phyloP scores from a whole-genome alignment of 306 rosid genomes.

The Begonia fuchsioides region DNA sequence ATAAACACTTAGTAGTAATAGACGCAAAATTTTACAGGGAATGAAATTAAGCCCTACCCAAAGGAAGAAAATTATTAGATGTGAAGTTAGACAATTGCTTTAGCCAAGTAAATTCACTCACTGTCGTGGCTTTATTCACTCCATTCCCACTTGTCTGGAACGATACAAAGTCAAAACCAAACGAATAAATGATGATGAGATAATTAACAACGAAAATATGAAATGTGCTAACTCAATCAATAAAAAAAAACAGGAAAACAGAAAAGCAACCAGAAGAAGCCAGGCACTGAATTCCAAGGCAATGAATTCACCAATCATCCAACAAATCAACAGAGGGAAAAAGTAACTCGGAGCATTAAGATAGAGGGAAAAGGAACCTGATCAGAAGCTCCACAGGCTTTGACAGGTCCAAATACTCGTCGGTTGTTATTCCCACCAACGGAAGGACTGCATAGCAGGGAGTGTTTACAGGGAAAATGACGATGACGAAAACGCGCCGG shows the following conservation, averaged over 20 bases:
- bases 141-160: slow-evolving; percentile 47
- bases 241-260: neutral
- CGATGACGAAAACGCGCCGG: neutral
- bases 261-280: neutral
- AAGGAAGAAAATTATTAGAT: slow-evolving; percentile 50
- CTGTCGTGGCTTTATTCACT: slow-evolving; percentile 6
- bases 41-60: slow-evolving; percentile 30
- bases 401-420: slow-evolving; percentile 14
- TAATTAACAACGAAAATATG: neutral
- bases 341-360: neutral
- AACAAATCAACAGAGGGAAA: slow-evolving; percentile 7
- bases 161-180: neutral
- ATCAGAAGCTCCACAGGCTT: slow-evolving; percentile 30
- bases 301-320: neutral
- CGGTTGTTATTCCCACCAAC: slow-evolving; percentile 7
- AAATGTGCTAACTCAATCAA: neutral
- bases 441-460: slow-evolving; percentile 3
- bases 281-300: neutral
- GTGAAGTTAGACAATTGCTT: slow-evolving; percentile 41
- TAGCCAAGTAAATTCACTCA: slow-evolving; percentile 30
- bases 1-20: neutral
- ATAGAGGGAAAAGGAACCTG: slow-evolving; percentile 29
- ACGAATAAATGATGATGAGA: neutral
- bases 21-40: neutral
- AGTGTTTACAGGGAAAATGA: slow-evolving; percentile 3